Evolutionary conservation across 768 basidiomycete genomes (phyloP).

Genomic region (Gyrodon lividus): DNA sequence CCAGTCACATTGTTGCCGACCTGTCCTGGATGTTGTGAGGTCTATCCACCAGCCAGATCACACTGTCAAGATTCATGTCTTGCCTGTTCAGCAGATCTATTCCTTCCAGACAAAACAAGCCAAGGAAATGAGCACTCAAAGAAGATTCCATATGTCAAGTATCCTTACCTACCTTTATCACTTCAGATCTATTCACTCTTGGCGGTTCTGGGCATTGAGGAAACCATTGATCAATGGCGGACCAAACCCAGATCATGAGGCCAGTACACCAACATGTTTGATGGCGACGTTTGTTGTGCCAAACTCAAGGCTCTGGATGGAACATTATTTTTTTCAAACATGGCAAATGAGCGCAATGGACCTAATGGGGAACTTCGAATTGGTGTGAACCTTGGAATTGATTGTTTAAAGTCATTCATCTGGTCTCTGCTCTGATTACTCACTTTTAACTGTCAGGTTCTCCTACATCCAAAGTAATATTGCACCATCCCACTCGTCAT

Average conservation of each 20-base stretch:
- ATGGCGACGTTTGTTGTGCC: slow-evolving; percentile 24
- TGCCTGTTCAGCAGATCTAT: too few species aligned
- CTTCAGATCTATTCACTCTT: too few species aligned
- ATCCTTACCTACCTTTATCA: too few species aligned
- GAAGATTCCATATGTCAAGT: too few species aligned
- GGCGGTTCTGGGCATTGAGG: too few species aligned
- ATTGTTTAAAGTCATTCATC: slow-evolving; percentile 32
- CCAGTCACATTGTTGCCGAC: slow-evolving; percentile 19
- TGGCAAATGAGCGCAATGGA: slow-evolving; percentile 3
- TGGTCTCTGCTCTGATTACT: not conserved
- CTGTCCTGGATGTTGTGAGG: slow-evolving; percentile 13
- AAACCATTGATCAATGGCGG: slow-evolving; percentile 17
- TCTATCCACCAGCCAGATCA: too few species aligned
- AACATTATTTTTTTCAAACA: slow-evolving; percentile 26
- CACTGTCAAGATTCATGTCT: too few species aligned
- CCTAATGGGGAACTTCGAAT: slow-evolving; percentile 28
- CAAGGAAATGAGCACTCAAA: too few species aligned
- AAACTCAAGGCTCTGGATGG: slow-evolving; percentile 25
- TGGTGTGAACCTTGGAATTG: slow-evolving; percentile 29
- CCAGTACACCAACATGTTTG: slow-evolving; percentile 25
- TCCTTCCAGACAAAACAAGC: too few species aligned
- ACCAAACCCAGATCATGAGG: slow-evolving; percentile 3
- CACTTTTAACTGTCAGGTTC: slow-evolving; percentile 26
- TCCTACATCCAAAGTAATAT: slow-evolving; percentile 36
- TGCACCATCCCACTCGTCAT: slow-evolving; percentile 34